Evolutionary conservation across 2,329 filamentous ascomycete species (phyloP).

Genomic region (Talaromyces piceae): DNA sequence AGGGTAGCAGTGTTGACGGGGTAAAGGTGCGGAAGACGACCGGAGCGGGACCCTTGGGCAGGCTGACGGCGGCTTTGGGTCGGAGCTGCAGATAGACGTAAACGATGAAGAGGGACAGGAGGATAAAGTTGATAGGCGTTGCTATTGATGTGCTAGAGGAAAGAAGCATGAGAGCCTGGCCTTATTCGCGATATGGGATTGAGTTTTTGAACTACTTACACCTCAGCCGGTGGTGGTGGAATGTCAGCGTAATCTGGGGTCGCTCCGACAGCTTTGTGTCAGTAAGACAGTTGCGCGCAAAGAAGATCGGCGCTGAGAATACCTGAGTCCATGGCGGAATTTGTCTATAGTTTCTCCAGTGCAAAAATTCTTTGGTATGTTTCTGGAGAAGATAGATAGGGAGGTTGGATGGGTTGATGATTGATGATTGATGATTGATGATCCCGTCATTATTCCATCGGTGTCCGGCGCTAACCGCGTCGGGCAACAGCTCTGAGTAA

Average conservation of each 20-base stretch:
- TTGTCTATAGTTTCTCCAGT: background rate
- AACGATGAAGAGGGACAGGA: conserved; percentile 51
- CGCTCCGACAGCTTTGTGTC: conserved; percentile 6
- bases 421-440: background rate
- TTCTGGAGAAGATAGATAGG: background rate
- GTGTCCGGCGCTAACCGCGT: background rate
- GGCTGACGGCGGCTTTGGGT: conserved; percentile 43
- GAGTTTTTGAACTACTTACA: conserved; percentile 21
- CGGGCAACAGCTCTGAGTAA: background rate
- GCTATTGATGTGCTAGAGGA: conserved; percentile 45
- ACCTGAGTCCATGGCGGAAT: conserved; percentile 10
- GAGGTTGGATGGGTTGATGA: background rate
- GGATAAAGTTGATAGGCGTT: conserved; percentile 55
- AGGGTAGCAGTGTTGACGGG: conserved; percentile 74
- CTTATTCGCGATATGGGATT: background rate
- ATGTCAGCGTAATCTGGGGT: conserved; percentile 18
- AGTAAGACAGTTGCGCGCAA: background rate
- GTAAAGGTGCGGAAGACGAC: conserved; percentile 83
- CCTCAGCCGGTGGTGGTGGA: conserved; percentile 27
- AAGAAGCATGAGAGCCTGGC: conserved; percentile 2
- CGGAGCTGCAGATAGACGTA: conserved; percentile 52
- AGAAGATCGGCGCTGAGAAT: background rate
- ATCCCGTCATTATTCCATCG: background rate
- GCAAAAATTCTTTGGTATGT: no score
- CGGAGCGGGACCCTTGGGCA: conserved; percentile 52